Conservation (phyloP, 2,329 filamentous ascomycete genomes). For the Claviceps sp. region DNA sequence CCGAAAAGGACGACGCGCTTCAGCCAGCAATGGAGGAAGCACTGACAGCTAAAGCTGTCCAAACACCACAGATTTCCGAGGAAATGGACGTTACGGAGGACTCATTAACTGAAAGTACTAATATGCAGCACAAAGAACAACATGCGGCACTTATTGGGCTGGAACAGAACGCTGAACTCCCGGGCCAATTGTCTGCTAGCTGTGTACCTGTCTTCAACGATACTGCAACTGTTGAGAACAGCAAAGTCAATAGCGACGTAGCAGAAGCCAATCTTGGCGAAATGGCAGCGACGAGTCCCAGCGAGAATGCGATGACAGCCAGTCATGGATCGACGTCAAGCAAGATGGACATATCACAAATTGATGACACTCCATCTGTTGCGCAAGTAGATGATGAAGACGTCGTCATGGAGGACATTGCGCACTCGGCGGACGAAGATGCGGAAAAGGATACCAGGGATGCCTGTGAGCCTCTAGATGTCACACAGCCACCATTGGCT, state of each 20-base stretch:
- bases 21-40: neutral
- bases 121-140: neutral
- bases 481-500: conserved; percentile 6
- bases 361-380: neutral
- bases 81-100: neutral
- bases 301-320: neutral
- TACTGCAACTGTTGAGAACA: neutral
- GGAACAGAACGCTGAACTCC: neutral
- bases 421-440: conserved; percentile 25
- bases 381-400: conserved; percentile 2
- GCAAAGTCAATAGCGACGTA: neutral
- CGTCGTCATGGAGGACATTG: conserved; percentile 10
- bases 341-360: neutral
- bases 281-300: neutral
- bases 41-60: neutral
- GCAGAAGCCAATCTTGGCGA: neutral
- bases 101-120: neutral
- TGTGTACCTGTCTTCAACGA: neutral
- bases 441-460: conserved; percentile 26
- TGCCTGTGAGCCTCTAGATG: conserved; percentile 42
- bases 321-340: neutral
- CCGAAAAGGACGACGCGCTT: conserved; percentile 7
- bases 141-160: neutral
- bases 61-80: neutral
- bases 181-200: neutral